Evolutionary conservation across 202 grass and related monocot species (phyloP).

Genomic region (Setaria viridis): DNA sequence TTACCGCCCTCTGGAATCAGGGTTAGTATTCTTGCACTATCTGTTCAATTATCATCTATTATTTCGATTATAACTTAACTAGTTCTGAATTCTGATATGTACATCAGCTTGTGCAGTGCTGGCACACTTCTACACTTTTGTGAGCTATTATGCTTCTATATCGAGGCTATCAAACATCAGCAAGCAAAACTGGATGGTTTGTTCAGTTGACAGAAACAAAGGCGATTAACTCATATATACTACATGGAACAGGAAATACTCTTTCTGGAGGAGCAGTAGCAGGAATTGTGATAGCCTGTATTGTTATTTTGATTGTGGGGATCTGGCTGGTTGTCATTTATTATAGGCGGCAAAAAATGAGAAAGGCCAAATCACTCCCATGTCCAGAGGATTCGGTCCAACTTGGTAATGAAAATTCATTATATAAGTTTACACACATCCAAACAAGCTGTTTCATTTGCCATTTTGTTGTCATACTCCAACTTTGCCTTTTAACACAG

Average conservation of each 20-base stretch:
- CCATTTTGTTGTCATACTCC: background rate
- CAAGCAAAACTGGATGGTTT: constrained; percentile 1
- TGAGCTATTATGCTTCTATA: constrained; percentile 24
- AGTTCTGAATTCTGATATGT: constrained; percentile 25
- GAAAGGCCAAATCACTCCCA: constrained; percentile 37
- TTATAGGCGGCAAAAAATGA: constrained; percentile 54
- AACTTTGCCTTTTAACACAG: background rate
- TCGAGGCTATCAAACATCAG: constrained; percentile 36
- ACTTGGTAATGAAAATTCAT: constrained; percentile 27
- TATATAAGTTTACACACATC: background rate
- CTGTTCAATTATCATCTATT: background rate
- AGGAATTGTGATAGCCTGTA: constrained; percentile 61
- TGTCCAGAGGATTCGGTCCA: background rate
- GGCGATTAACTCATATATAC: constrained; percentile 23
- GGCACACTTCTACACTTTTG: constrained; percentile 38
- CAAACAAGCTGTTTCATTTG: background rate
- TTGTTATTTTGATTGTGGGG: constrained; percentile 46
- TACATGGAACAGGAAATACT: constrained; percentile 45
- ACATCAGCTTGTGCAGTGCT: constrained; percentile 45
- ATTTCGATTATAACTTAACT: background rate
- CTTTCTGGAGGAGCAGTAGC: constrained; percentile 58
- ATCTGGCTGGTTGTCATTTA: constrained; percentile 44
- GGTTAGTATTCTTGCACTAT: constrained; percentile 37
- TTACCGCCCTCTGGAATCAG: constrained; percentile 49
- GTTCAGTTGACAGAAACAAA: background rate